These are phyloP conservation scores for Colletotrichum somersetense DNA, from an alignment of 2,329 filamentous ascomycete genomes.

Conservation along the genomic window DNA sequence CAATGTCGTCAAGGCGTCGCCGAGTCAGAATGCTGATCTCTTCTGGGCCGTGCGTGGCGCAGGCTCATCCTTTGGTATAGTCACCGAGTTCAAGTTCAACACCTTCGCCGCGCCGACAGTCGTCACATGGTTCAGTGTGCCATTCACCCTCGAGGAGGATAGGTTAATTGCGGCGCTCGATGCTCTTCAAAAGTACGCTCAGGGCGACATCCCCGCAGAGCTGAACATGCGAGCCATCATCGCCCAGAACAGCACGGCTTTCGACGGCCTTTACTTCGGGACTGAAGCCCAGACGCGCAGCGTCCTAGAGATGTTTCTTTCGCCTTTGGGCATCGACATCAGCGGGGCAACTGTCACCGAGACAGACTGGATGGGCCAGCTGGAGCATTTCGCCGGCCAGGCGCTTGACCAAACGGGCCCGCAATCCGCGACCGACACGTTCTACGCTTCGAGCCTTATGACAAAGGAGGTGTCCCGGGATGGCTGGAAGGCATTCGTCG, in stretches of 20 bases:
- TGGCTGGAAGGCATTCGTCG: slow-evolving; percentile 45
- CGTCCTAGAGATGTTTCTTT: slow-evolving; percentile 26
- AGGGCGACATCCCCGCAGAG: slow-evolving; percentile 43
- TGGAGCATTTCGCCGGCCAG: slow-evolving; percentile 40
- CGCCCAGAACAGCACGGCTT: slow-evolving; percentile 36
- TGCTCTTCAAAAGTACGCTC: slow-evolving; percentile 46
- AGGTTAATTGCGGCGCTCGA: slow-evolving; percentile 15
- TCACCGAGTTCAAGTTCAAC: slow-evolving; percentile 54
- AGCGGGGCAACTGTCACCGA: slow-evolving; percentile 9
- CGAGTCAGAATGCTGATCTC: slow-evolving; percentile 53
- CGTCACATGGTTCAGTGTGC: slow-evolving; percentile 46
- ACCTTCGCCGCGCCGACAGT: slow-evolving; percentile 53
- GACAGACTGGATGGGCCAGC: slow-evolving; percentile 46
- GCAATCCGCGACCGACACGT: slow-evolving; percentile 46
- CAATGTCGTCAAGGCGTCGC: slow-evolving; percentile 49
- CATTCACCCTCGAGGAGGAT: slow-evolving; percentile 14
- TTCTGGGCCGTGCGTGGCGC: slow-evolving; percentile 60
- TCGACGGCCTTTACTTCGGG: slow-evolving; percentile 50
- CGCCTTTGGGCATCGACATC: slow-evolving; percentile 13
- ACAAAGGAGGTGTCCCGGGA: slow-evolving; percentile 45
- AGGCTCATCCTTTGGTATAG: slow-evolving; percentile 57
- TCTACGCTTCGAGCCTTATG: slow-evolving; percentile 50
- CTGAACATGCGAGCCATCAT: slow-evolving; percentile 48
- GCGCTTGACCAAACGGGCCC: slow-evolving; percentile 46
- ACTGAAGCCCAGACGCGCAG: slow-evolving; percentile 32